Evolutionary conservation across 1,284 basidiomycete genomes (phyloP).

Genomic region (Malassezia pachydermatis): DNA sequence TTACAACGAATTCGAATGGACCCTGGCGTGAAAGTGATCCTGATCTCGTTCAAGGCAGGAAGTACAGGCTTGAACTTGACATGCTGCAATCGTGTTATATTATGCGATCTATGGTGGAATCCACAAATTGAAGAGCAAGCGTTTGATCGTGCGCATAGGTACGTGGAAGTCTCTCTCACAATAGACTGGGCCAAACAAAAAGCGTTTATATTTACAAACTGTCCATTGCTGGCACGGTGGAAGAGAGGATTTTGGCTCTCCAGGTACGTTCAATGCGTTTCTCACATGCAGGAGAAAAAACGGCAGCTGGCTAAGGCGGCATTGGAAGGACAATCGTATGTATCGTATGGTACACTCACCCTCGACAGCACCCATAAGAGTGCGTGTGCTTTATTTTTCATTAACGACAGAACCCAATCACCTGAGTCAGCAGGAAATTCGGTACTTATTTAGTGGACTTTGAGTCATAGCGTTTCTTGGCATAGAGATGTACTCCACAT

Average conservation of each 20-base stretch:
- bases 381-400: too few species aligned
- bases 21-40: constrained; percentile 59
- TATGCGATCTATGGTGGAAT: constrained; percentile 85
- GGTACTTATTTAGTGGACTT: too few species aligned
- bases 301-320: constrained; percentile 72
- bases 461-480: too few species aligned
- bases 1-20: constrained; percentile 64
- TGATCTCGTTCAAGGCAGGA: constrained; percentile 94
- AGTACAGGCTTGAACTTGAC: constrained; percentile 90
- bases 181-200: constrained; percentile 65
- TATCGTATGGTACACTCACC: not conserved
- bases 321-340: constrained; percentile 57
- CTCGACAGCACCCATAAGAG: too few species aligned
- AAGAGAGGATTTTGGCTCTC: constrained; percentile 71
- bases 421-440: too few species aligned
- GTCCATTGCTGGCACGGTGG: constrained; percentile 75
- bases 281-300: constrained; percentile 57
- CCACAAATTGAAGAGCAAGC: constrained; percentile 62
- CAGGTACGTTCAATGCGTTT: constrained; percentile 20
- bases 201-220: constrained; percentile 88
- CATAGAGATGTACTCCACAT: too few species aligned
- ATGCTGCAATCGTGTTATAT: constrained; percentile 82
- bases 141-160: constrained; percentile 72
- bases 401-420: too few species aligned
- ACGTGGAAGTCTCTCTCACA: constrained; percentile 48